phyloP scores from a whole-genome alignment of 805 yeast genomes.

The Kuraishia cidri region DNA sequence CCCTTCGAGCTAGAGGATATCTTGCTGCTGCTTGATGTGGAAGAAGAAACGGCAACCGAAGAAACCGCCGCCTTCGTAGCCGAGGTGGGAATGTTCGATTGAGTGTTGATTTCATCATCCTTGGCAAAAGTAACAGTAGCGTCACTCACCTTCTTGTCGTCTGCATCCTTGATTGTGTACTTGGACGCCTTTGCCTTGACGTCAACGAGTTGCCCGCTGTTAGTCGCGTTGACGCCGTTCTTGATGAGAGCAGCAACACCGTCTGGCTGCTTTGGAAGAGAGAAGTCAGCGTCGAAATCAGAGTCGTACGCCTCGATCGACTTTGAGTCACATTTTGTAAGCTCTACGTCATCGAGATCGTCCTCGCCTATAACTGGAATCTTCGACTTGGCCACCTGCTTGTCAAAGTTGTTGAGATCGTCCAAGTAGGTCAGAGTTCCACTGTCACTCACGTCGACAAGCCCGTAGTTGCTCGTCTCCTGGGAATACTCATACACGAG shows the following conservation, averaged over 20 bases:
- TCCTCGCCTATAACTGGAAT: constrained; percentile 28
- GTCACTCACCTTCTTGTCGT: constrained; percentile 20
- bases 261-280: constrained; percentile 37
- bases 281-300: constrained; percentile 35
- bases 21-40: constrained; percentile 7
- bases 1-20: constrained; percentile 6
- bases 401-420: constrained; percentile 44
- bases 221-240: constrained; percentile 36
- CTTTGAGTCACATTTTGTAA: constrained; percentile 29
- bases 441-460: constrained; percentile 41
- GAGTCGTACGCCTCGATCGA: constrained; percentile 25
- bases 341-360: constrained; percentile 19
- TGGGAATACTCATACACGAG: constrained; percentile 76
- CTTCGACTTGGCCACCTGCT: constrained; percentile 25
- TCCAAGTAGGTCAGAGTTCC: constrained; percentile 28
- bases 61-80: constrained; percentile 14
- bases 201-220: constrained; percentile 33
- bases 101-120: constrained; percentile 24
- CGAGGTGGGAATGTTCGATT: constrained; percentile 6
- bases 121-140: constrained; percentile 27
- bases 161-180: constrained; percentile 26
- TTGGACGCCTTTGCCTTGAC: constrained; percentile 19
- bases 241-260: constrained; percentile 32
- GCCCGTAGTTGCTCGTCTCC: constrained; percentile 68
- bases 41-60: not conserved